Conservation (phyloP, 2,329 filamentous ascomycete genomes). For the Reticulascus tulasneorum region DNA sequence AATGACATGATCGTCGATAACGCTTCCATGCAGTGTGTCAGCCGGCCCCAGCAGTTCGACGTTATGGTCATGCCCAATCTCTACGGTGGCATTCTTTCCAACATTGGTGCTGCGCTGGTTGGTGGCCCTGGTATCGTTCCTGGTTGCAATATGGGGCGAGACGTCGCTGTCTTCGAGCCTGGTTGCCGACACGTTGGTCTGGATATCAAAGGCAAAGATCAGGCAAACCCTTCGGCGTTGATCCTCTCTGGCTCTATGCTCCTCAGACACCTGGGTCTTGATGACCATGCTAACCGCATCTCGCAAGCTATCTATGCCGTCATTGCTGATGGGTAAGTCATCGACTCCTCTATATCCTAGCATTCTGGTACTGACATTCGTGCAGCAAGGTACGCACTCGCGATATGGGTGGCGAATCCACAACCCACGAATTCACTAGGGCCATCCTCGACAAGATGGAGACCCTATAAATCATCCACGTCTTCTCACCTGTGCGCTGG, state of each 20-base stretch:
- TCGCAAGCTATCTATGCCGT: slow-evolving; percentile 75
- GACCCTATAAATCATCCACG: slow-evolving; percentile 47
- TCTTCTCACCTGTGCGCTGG: background rate
- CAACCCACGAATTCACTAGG: slow-evolving; percentile 91
- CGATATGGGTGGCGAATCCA: slow-evolving; percentile 90
- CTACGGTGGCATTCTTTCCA: slow-evolving; percentile 97
- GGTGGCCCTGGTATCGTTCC: slow-evolving; percentile 96
- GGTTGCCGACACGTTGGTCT: slow-evolving; percentile 99
- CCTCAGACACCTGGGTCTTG: slow-evolving; percentile 90
- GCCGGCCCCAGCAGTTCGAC: slow-evolving; percentile 94
- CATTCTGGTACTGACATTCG: slow-evolving; percentile 33
- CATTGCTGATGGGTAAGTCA: slow-evolving; percentile 82
- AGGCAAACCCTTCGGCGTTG: slow-evolving; percentile 96
- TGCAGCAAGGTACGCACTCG: slow-evolving; percentile 78
- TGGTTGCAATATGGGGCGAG: slow-evolving; percentile 98
- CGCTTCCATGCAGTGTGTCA: slow-evolving; percentile 98
- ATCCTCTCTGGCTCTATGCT: slow-evolving; percentile 96
- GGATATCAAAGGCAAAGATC: slow-evolving; percentile 99
- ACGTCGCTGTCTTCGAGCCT: slow-evolving; percentile 97
- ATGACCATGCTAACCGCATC: slow-evolving; percentile 98
- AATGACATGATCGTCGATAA: slow-evolving; percentile 99
- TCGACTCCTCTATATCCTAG: background rate
- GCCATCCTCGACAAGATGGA: slow-evolving; percentile 97
- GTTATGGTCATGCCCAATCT: slow-evolving; percentile 99
- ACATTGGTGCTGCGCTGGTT: slow-evolving; percentile 95